Percentiles rank a stretch among this genome's conserved stretches.
Evolutionary conservation across 306 rosid genomes (phyloP).

Genomic region (Cucurbita ficifolia): DNA sequence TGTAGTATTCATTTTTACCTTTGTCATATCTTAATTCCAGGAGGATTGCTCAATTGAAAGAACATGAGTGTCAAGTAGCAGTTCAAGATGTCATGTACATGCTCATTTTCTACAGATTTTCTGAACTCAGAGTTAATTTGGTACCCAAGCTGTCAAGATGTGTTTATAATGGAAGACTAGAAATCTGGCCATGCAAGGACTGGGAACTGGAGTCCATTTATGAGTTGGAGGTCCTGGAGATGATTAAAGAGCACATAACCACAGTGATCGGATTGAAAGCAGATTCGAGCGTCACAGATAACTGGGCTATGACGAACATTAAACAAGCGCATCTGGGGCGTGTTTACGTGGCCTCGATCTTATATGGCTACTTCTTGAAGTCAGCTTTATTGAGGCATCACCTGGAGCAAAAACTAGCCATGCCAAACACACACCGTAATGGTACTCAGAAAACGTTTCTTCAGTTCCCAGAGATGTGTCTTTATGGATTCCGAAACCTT

Average conservation of each 20-base stretch:
- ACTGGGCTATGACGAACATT: conserved; percentile 74
- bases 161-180: conserved; percentile 74
- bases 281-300: conserved; percentile 61
- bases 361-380: conserved; percentile 83
- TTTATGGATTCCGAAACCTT: conserved; percentile 28
- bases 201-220: conserved; percentile 87
- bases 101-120: conserved; percentile 57
- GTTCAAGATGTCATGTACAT: conserved; percentile 85
- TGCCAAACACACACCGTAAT: conserved; percentile 29
- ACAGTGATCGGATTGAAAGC: conserved; percentile 68
- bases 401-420: conserved; percentile 39
- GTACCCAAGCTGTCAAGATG: conserved; percentile 78
- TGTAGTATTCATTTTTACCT: conserved; percentile 12
- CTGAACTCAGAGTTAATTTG: conserved; percentile 73
- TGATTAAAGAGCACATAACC: conserved; percentile 70
- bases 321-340: conserved; percentile 34
- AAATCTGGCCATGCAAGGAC: conserved; percentile 80
- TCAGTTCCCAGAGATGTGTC: conserved; percentile 23
- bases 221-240: conserved; percentile 53
- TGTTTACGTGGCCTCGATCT: conserved; percentile 60
- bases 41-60: conserved; percentile 85
- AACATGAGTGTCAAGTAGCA: conserved; percentile 58
- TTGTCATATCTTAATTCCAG: conserved; percentile 39
- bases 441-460: conserved; percentile 27
- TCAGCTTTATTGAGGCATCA: conserved; percentile 56